Evolutionary conservation across 805 yeast genomes (phyloP).

Genomic region (Barnettozyma californica): DNA sequence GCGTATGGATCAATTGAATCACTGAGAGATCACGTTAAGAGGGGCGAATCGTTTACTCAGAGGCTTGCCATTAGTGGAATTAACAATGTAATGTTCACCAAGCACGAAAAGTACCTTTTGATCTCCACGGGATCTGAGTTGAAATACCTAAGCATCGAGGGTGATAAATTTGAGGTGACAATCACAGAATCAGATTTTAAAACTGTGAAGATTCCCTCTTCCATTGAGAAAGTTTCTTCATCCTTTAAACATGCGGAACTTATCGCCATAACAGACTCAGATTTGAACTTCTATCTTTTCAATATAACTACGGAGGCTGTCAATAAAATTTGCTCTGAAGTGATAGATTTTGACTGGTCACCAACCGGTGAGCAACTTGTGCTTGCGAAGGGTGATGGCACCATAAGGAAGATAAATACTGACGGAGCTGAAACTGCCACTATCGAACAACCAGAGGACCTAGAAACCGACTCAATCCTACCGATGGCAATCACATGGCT

Average conservation of each 20-base stretch:
- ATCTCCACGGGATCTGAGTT: constrained; percentile 24
- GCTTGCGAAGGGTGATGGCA: constrained; percentile 12
- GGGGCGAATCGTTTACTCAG: constrained; percentile 10
- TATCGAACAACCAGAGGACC: constrained; percentile 16
- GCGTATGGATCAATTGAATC: constrained; percentile 31
- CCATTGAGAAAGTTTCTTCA: constrained; percentile 19
- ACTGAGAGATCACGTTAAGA: constrained; percentile 27
- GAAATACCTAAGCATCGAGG: constrained; percentile 7
- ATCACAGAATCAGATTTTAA: constrained; percentile 9
- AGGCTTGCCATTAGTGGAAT: constrained; percentile 18
- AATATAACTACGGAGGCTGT: constrained; percentile 5
- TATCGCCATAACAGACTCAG: constrained; percentile 16
- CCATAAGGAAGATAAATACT: constrained; percentile 11
- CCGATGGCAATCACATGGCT: constrained; percentile 21
- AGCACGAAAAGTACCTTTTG: constrained; percentile 28
- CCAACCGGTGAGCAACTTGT: constrained; percentile 20
- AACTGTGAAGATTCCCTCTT: constrained; percentile 7
- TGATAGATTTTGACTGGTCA: constrained; percentile 21
- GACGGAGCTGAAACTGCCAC: constrained; percentile 10
- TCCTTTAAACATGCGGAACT: constrained; percentile 19
- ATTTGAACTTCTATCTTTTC: constrained; percentile 14
- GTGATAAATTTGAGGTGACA: neutral
- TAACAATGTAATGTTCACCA: constrained; percentile 28
- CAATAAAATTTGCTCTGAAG: constrained; percentile 13
- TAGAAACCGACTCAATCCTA: constrained; percentile 8